Conservation (phyloP, 2,329 filamentous ascomycete species). For the Ophiostoma sp. region DNA sequence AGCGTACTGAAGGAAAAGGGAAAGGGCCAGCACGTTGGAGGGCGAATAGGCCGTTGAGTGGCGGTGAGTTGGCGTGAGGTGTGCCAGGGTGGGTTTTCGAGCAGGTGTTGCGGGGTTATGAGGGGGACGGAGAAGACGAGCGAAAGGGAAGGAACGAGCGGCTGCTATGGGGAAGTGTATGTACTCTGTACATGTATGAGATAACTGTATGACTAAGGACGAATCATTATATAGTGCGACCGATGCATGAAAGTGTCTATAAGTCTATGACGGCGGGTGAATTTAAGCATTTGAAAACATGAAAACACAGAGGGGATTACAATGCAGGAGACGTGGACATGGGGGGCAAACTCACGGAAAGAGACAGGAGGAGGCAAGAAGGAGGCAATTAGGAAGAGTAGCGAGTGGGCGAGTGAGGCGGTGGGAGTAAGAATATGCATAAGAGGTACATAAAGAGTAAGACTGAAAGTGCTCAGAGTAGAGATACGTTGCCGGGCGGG, state of each 20-base stretch:
- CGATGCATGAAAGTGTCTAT: neutral
- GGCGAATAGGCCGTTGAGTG: constrained; percentile 14
- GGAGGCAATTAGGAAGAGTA: neutral
- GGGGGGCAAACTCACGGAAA: neutral
- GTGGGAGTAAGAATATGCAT: neutral
- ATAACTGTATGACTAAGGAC: neutral
- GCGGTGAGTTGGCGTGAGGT: constrained; percentile 23
- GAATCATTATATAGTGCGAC: no score
- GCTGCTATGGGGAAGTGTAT: neutral
- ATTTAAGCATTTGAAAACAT: neutral
- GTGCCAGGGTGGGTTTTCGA: constrained; percentile 15
- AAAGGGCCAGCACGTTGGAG: constrained; percentile 1
- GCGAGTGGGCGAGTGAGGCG: neutral
- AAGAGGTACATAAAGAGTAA: neutral
- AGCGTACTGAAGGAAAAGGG: neutral
- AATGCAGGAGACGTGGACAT: neutral
- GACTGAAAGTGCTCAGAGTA: neutral
- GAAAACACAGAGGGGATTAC: neutral
- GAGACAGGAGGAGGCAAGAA: constrained; percentile 9
- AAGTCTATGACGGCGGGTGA: neutral
- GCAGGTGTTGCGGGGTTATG: constrained; percentile 18
- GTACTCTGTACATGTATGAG: neutral
- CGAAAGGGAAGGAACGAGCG: constrained; percentile 15
- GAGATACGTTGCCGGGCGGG: no score
- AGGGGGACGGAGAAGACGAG: constrained; percentile 15